Evolutionary conservation across 2,329 filamentous ascomycete genomes (phyloP).

Genomic region (Fonsecaea erecta): DNA sequence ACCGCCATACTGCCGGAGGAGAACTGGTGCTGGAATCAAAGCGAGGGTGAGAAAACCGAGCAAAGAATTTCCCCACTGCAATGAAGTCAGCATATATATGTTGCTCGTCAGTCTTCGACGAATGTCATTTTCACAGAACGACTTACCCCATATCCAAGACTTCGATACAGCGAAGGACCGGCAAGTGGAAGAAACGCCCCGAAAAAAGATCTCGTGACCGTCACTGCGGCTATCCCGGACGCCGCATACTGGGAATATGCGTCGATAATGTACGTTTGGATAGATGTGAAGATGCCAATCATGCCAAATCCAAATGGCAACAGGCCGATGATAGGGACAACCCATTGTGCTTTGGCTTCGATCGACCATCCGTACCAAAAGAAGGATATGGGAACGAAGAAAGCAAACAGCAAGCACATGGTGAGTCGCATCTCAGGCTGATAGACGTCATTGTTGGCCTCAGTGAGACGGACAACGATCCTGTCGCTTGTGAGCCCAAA

Average conservation of each 20-base stretch:
- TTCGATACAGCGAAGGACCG: conserved; percentile 5
- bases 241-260: conserved; percentile 52
- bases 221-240: conserved; percentile 36
- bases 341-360: conserved; percentile 57
- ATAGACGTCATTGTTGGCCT: conserved; percentile 47
- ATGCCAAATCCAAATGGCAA: conserved; percentile 54
- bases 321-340: conserved; percentile 56
- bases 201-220: conserved; percentile 9
- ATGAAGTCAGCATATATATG: conserved; percentile 3
- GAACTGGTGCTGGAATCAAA: conserved; percentile 10
- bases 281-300: conserved; percentile 75
- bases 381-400: conserved; percentile 69
- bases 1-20: conserved; percentile 9
- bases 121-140: not conserved
- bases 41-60: conserved; percentile 13
- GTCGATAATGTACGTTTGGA: conserved; percentile 84
- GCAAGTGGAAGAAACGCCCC: conserved; percentile 14
- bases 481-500: conserved; percentile 13
- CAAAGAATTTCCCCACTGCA: conserved; percentile 18
- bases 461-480: not conserved
- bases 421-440: conserved; percentile 88
- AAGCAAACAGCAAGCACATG: conserved; percentile 69
- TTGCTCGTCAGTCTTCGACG: not conserved
- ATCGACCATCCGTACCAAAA: conserved; percentile 91
- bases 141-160: conserved; percentile 18